These are phyloP conservation scores for Kuraishia piskuri DNA, from an alignment of 805 yeast species.

Conservation along the genomic window DNA sequence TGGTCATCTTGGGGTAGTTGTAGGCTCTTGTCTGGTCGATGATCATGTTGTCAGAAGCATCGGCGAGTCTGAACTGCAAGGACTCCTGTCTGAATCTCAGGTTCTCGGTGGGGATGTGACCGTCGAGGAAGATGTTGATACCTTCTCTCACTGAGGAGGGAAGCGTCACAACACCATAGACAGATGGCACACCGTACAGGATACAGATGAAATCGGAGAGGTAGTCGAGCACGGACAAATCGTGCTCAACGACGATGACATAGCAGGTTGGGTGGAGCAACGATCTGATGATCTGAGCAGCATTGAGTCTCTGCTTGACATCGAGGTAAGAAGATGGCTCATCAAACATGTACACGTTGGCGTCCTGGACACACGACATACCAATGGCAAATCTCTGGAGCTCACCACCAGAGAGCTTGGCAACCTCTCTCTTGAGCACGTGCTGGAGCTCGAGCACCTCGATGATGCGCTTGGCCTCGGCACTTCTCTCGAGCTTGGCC, in stretches of 20 bases:
- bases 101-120: conserved; percentile 95
- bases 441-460: conserved; percentile 65
- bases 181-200: conserved; percentile 95
- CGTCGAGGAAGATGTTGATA: conserved; percentile 95
- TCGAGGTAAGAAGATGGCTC: conserved; percentile 98
- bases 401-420: conserved; percentile 95
- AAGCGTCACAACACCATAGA: conserved; percentile 95
- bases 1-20: conserved; percentile 70
- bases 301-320: conserved; percentile 97
- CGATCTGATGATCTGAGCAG: conserved; percentile 90
- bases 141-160: conserved; percentile 99
- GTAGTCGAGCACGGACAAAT: conserved; percentile 94
- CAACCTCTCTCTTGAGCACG: conserved; percentile 80
- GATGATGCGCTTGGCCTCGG: conserved; percentile 55
- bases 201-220: conserved; percentile 96
- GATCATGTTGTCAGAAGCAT: conserved; percentile 71
- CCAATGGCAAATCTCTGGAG: conserved; percentile 97
- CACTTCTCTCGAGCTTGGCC: conserved; percentile 51
- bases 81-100: conserved; percentile 95
- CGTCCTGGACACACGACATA: conserved; percentile 91
- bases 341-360: conserved; percentile 97
- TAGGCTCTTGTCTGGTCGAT: conserved; percentile 74
- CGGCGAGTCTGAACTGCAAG: conserved; percentile 85
- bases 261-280: conserved; percentile 68
- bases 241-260: conserved; percentile 97